A percentile compares a stretch with the other conserved stretches of the same genome.
phyloP scores from a whole-genome alignment of 805 yeast species.

The Kodamaea kakaduensis region DNA sequence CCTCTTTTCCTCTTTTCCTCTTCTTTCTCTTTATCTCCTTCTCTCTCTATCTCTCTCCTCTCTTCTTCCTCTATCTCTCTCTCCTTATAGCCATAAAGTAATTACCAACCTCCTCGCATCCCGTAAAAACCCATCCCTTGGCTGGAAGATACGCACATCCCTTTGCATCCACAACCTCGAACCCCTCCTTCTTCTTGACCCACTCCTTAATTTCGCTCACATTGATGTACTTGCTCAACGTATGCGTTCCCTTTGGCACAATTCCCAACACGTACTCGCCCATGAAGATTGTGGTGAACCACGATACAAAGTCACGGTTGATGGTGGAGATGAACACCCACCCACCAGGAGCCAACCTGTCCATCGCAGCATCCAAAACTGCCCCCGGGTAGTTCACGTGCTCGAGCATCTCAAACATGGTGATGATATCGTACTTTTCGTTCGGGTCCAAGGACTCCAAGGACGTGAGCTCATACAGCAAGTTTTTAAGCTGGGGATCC shows the following conservation, averaged over 20 bases:
- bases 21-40: too few relatives aligned
- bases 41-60: too few relatives aligned
- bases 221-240: conserved; percentile 79
- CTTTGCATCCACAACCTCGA: conserved; percentile 58
- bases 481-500: conserved; percentile 57
- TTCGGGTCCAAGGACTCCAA: conserved; percentile 52
- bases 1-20: too few relatives aligned
- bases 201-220: conserved; percentile 66
- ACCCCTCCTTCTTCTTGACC: conserved; percentile 46
- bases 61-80: conserved; percentile 13
- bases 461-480: conserved; percentile 57
- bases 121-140: conserved; percentile 78
- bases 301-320: conserved; percentile 79
- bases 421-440: conserved; percentile 67
- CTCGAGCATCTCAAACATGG: conserved; percentile 92
- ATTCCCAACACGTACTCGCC: conserved; percentile 77
- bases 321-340: conserved; percentile 86
- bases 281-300: conserved; percentile 88
- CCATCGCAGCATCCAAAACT: conserved; percentile 64
- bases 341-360: conserved; percentile 74
- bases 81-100: conserved; percentile 84
- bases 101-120: conserved; percentile 64
- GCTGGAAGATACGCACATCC: conserved; percentile 85
- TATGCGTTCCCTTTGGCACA: conserved; percentile 93
- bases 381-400: conserved; percentile 85